These are phyloP conservation scores for Moesziomyces aphidis DNA, from an alignment of 1,284 basidiomycete species.

Conservation along the genomic window DNA sequence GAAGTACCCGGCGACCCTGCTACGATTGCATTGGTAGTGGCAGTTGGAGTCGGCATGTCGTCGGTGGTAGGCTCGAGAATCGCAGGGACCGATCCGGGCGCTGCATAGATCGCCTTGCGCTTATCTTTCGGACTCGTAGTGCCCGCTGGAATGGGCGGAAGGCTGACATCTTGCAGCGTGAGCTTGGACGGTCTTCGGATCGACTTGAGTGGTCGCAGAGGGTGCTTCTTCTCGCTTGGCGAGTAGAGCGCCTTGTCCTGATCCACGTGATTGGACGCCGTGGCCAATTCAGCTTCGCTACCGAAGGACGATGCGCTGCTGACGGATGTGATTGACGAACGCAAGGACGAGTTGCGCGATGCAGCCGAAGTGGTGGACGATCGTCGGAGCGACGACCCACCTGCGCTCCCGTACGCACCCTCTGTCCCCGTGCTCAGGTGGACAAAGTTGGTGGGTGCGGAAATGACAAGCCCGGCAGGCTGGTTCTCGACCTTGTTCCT, in stretches of 20 bases:
- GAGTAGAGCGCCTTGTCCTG: conserved; percentile 17
- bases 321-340: conserved; percentile 9
- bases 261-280: neutral
- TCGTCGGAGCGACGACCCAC: conserved; percentile 4
- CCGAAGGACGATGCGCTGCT: conserved; percentile 1
- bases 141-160: neutral
- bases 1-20: conserved; percentile 5
- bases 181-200: conserved; percentile 23
- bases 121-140: conserved; percentile 30
- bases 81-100: conserved; percentile 5
- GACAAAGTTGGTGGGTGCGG: conserved; percentile 31
- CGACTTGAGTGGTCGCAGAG: conserved; percentile 30
- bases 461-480: conserved; percentile 13
- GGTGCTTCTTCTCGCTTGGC: conserved; percentile 4
- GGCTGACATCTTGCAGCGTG: neutral
- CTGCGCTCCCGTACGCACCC: neutral
- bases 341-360: conserved; percentile 6
- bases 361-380: conserved; percentile 7
- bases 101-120: conserved; percentile 34
- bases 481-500: conserved; percentile 15
- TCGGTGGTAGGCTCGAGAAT: conserved; percentile 12
- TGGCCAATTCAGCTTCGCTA: neutral
- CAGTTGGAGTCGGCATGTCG: neutral
- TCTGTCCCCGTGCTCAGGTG: conserved; percentile 26
- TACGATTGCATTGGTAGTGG: conserved; percentile 1